Conservation (phyloP, 2,329 filamentous ascomycete species). For the Pestalotiopsis fici region DNA sequence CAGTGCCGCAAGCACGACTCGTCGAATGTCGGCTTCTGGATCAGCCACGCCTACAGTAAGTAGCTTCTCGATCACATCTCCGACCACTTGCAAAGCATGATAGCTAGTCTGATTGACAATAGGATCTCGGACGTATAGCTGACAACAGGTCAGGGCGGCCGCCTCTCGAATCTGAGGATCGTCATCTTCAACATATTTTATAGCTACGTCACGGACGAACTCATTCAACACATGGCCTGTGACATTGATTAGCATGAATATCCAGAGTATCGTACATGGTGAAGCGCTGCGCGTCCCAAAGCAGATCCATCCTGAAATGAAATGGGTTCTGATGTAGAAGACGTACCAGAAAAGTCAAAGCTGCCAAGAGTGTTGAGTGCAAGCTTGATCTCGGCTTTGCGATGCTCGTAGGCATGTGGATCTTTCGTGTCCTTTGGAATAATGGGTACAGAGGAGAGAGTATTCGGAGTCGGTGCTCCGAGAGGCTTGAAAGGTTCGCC, state of each 20-base stretch:
- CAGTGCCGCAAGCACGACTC: constrained; percentile 84
- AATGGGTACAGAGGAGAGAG: constrained; percentile 77
- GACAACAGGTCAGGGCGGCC: constrained; percentile 93
- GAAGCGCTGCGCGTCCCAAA: not conserved
- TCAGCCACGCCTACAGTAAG: constrained; percentile 94
- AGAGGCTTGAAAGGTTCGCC: constrained; percentile 90
- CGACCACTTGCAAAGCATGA: constrained; percentile 94
- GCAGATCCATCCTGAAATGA: not conserved
- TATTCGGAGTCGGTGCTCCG: constrained; percentile 82
- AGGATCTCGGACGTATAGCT: constrained; percentile 93
- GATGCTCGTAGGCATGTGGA: constrained; percentile 74
- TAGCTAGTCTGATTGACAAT: constrained; percentile 98
- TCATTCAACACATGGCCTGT: constrained; percentile 88
- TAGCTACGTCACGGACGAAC: constrained; percentile 96
- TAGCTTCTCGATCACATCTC: constrained; percentile 96
- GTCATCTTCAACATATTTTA: constrained; percentile 97
- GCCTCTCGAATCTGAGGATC: constrained; percentile 92
- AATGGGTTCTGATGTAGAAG: not conserved
- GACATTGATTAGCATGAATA: constrained; percentile 10
- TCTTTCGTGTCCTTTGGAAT: constrained; percentile 88
- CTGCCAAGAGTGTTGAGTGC: constrained; percentile 95
- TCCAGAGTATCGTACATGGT: not conserved
- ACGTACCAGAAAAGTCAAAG: constrained; percentile 80
- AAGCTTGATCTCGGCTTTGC: constrained; percentile 86
- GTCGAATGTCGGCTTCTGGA: constrained; percentile 82